These are phyloP conservation scores for Helotiales sp. DNA, from an alignment of 2,329 filamentous ascomycete species.

Conservation along the genomic window DNA sequence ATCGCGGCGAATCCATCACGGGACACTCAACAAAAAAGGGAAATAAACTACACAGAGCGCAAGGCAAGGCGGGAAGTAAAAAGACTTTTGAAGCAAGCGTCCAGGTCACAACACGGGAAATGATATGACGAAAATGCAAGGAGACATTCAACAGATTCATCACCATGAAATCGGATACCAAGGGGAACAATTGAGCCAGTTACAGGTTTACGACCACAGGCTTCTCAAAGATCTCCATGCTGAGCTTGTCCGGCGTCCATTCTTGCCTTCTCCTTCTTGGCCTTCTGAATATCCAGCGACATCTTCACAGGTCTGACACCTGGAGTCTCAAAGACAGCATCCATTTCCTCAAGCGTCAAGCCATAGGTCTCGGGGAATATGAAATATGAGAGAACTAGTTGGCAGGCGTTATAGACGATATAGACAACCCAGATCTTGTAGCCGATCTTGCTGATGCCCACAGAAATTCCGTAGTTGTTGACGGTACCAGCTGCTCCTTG, in stretches of 20 bases:
- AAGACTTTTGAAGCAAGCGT: too few relatives aligned
- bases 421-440: slow-evolving; percentile 59
- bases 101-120: too few relatives aligned
- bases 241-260: slow-evolving; percentile 14
- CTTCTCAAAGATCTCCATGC: slow-evolving; percentile 13
- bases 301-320: slow-evolving; percentile 51
- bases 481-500: slow-evolving; percentile 40
- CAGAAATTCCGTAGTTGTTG: slow-evolving; percentile 50
- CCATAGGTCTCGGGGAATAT: slow-evolving; percentile 76
- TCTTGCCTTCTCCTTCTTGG: slow-evolving; percentile 44
- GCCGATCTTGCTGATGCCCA: slow-evolving; percentile 52
- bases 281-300: slow-evolving; percentile 48
- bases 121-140: too few relatives aligned
- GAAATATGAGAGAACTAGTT: slow-evolving; percentile 55
- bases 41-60: too few relatives aligned
- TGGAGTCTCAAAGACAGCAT: slow-evolving; percentile 61
- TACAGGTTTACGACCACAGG: not conserved
- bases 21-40: too few relatives aligned
- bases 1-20: too few relatives aligned
- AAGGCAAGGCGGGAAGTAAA: too few relatives aligned
- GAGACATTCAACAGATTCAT: too few relatives aligned
- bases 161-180: too few relatives aligned
- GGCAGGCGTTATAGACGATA: slow-evolving; percentile 52
- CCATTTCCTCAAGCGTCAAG: slow-evolving; percentile 73
- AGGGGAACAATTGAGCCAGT: not conserved